These are phyloP conservation scores for Hypholoma fasciculare DNA, from an alignment of 768 basidiomycete genomes.

Conservation along the genomic window DNA sequence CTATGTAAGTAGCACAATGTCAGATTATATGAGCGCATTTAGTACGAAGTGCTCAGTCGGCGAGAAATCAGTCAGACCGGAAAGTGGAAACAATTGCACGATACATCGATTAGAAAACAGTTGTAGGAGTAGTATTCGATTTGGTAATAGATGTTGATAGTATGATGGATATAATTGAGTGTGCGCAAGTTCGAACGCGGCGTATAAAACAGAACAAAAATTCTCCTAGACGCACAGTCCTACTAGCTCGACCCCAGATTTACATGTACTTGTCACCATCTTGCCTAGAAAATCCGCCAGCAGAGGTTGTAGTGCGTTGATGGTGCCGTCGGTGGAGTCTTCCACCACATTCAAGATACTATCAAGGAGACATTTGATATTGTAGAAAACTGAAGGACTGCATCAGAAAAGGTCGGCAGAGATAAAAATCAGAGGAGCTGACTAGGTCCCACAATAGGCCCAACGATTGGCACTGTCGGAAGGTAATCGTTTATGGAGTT, in stretches of 20 bases:
- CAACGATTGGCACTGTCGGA: slow-evolving; percentile 43
- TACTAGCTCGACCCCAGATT: slow-evolving; percentile 24
- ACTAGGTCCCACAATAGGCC: slow-evolving; percentile 57
- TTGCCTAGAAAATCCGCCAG: slow-evolving; percentile 30
- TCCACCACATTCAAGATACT: slow-evolving; percentile 47
- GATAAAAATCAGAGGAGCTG: slow-evolving; percentile 22
- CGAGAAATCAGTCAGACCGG: background rate
- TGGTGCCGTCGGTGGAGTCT: slow-evolving; percentile 45
- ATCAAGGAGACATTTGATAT: slow-evolving; percentile 62
- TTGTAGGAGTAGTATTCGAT: slow-evolving; percentile 16
- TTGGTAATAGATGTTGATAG: slow-evolving; percentile 23
- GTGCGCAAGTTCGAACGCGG: slow-evolving; percentile 18
- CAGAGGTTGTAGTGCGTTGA: slow-evolving; percentile 41
- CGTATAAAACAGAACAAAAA: slow-evolving; percentile 19
- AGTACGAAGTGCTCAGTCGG: no score
- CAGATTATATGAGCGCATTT: no score
- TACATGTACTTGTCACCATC: slow-evolving; percentile 26
- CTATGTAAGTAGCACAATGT: no score
- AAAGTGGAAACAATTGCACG: slow-evolving; percentile 9
- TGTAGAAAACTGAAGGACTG: slow-evolving; percentile 46
- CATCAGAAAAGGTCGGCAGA: background rate
- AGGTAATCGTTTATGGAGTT: slow-evolving; percentile 29
- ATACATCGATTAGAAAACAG: slow-evolving; percentile 26
- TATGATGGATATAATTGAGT: slow-evolving; percentile 32
- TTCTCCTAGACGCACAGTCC: slow-evolving; percentile 30